Percentiles rank a stretch among this genome's conserved stretches.
Conservation (phyloP, 805 yeast genomes). For the Kodamaea leandrae region DNA sequence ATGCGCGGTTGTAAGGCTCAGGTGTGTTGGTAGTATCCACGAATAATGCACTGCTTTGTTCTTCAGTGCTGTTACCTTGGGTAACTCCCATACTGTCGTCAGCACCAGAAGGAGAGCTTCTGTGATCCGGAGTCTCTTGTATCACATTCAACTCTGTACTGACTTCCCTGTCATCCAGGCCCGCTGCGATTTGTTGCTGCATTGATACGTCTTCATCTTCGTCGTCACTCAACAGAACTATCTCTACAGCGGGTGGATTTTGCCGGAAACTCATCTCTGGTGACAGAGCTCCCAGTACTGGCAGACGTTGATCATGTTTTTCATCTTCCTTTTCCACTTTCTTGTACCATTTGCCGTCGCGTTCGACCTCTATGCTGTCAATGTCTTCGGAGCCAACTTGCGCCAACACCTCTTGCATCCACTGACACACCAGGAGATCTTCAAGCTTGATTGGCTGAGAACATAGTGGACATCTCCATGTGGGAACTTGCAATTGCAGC, state of each 20-base stretch:
- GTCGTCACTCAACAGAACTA: conserved; percentile 49
- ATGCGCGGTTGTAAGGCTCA: no score
- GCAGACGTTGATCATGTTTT: conserved; percentile 3
- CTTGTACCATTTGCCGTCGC: conserved; percentile 73
- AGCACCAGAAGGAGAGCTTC: no score
- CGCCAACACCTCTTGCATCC: conserved; percentile 58
- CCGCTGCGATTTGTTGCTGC: no score
- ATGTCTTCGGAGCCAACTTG: conserved; percentile 49
- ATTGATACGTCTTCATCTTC: conserved; percentile 30
- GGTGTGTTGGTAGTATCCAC: no score
- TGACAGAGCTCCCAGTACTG: conserved; percentile 1
- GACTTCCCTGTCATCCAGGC: no score
- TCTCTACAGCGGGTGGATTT: conserved; percentile 27
- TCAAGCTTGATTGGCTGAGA: conserved; percentile 47
- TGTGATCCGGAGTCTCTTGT: no score
- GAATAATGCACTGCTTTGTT: no score
- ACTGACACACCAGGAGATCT: conserved; percentile 73
- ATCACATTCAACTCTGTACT: no score
- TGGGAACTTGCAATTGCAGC: conserved; percentile 74
- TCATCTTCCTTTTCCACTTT: conserved; percentile 14
- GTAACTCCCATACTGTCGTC: no score
- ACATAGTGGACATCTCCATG: conserved; percentile 91
- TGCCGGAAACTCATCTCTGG: conserved; percentile 3
- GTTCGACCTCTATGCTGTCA: conserved; percentile 63
- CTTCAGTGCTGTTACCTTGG: no score